phyloP scores from a whole-genome alignment of 225 moss, liverwort and hornwort genomes.

The Rhytidiadelphus loreus region DNA sequence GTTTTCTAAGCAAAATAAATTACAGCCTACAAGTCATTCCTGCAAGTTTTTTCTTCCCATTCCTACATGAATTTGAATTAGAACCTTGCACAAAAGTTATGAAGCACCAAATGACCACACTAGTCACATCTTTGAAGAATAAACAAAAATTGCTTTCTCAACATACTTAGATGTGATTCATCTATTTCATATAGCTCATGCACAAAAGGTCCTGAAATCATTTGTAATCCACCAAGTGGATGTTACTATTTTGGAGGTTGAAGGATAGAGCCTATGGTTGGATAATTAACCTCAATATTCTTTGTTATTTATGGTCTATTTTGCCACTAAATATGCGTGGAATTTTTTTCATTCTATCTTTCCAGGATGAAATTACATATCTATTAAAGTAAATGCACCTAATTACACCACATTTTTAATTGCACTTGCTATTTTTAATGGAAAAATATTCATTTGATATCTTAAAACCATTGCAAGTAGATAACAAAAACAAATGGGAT shows the following conservation, averaged over 20 bases:
- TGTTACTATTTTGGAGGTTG: too few species aligned
- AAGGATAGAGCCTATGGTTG: too few species aligned
- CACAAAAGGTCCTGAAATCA: not conserved
- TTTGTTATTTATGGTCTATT: too few species aligned
- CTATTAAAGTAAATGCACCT: not conserved
- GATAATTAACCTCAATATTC: too few species aligned
- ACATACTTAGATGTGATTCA: not conserved
- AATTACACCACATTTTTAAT: too few species aligned
- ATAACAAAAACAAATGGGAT: too few species aligned
- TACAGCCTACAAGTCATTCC: accelerated
- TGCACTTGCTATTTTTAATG: not conserved
- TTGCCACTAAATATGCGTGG: too few species aligned
- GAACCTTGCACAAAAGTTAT: not conserved
- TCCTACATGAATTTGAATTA: not conserved
- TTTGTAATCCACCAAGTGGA: not conserved
- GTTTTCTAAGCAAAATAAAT: not conserved
- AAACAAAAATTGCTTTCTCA: not conserved
- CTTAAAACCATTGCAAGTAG: too few species aligned
- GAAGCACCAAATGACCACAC: not conserved
- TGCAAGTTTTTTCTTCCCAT: not conserved
- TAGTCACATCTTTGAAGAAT: not conserved
- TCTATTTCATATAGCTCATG: not conserved
- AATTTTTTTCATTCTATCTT: too few species aligned
- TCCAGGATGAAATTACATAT: too few species aligned
- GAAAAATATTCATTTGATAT: not conserved